Base-by-base conservation (phyloP, 2,329 filamentous ascomycete species). In the Penicillium decumbens region DNA sequence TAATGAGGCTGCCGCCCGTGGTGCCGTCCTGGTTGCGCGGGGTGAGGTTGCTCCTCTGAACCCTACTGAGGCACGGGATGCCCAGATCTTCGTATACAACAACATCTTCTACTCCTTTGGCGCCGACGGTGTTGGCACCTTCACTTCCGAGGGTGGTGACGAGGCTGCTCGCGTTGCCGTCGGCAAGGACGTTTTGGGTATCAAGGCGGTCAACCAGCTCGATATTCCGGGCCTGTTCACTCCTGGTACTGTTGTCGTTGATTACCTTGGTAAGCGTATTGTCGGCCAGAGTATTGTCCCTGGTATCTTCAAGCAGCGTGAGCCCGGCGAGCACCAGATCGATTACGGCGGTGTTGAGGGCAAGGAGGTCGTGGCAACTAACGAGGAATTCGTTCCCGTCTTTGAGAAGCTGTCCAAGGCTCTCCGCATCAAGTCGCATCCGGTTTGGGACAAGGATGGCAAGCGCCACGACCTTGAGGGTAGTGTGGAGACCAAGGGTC, bases 31-130 rank as follows among this genome's bases (percentile, higher is more conserved):
- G 59, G 92, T 98, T 46, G 92, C 91, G 23, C 82, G 89, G 49
- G 93, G 93, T 46, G 93, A 98, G 70, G 87, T 98, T 56, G 85
- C 90, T 18, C 89, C 93, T 6, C 75, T 98, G 47, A 98, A 98
- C 74, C 95, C 93, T 6, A 97, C 92, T 0, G 93, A 98, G 73
- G 84, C 80, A 56, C 83, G 80, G 59, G 92, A 98, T 69, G 93
- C 93, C 3, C 93, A 98, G 70, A 98, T 98, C 58, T 98, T 95
- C 65, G 92, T 98, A 23, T 96, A 97, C 77, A 97, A 97, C 78
- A 98, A 98, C 73, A 90, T 98, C 59, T 98, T 98, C 77, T 98
- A 95, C 77, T 97, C 93, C 0, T 97, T 96, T 62, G 93, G 93
- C 55, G 92, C 93, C 39, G 93, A 98, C 69, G 95, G 93, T 45